phyloP scores from a whole-genome alignment of 345 rosid genomes.

The Lagerstroemia speciosa region DNA sequence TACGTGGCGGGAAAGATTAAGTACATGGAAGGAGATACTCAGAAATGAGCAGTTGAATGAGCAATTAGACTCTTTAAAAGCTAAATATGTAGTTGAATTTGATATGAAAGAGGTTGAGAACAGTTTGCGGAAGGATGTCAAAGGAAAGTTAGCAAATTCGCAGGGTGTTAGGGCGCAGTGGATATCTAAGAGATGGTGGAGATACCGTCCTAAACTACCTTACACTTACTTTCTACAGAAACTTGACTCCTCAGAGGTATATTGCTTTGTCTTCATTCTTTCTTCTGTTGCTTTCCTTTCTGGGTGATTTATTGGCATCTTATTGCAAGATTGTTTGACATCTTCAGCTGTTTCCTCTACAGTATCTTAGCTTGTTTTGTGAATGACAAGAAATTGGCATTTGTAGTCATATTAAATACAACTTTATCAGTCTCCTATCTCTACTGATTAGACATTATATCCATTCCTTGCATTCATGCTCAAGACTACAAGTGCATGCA shows the following conservation, averaged over 20 bases:
- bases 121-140: slow-evolving; percentile 78
- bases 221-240: slow-evolving; percentile 88
- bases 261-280: slow-evolving; percentile 1
- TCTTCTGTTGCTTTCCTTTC: neutral
- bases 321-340: neutral
- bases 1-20: slow-evolving; percentile 78
- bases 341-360: neutral
- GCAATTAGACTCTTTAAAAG: slow-evolving; percentile 45
- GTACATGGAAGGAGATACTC: slow-evolving; percentile 59
- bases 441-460: neutral
- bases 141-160: slow-evolving; percentile 45
- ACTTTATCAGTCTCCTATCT: neutral
- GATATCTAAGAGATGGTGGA: slow-evolving; percentile 99
- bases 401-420: neutral
- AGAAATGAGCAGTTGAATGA: slow-evolving; percentile 59
- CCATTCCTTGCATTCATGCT: neutral
- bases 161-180: slow-evolving; percentile 75
- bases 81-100: slow-evolving; percentile 85
- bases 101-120: slow-evolving; percentile 97
- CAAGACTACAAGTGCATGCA: neutral
- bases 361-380: neutral
- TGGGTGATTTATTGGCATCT: neutral
- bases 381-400: neutral
- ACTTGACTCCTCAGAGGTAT: slow-evolving; percentile 85
- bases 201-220: slow-evolving; percentile 85